Evolutionary conservation across 1,284 basidiomycete genomes (phyloP).

Genomic region (Boletus sp.): DNA sequence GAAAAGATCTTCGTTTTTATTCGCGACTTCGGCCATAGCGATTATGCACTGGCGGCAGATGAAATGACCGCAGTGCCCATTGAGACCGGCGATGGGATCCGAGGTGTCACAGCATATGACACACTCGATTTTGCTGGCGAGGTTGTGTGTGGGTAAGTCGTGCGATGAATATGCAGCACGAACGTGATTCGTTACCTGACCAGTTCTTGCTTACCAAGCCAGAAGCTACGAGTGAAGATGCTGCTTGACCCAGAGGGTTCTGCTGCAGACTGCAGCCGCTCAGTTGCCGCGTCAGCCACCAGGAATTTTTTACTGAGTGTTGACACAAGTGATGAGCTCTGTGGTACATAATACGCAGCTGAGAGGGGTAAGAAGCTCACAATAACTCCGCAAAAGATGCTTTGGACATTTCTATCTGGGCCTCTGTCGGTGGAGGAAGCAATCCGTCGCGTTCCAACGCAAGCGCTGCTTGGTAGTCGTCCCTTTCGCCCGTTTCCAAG

Average conservation of each 20-base stretch:
- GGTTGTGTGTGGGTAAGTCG: background rate
- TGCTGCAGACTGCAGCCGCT: background rate
- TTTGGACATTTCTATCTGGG: slow-evolving; percentile 17
- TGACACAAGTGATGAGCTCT: background rate
- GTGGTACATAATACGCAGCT: background rate
- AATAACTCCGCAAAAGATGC: slow-evolving; percentile 17
- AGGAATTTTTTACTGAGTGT: slow-evolving; percentile 16
- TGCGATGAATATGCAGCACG: background rate
- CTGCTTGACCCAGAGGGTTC: background rate
- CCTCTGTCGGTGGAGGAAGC: slow-evolving; percentile 19
- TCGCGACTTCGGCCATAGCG: slow-evolving; percentile 36
- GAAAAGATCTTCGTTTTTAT: slow-evolving; percentile 37
- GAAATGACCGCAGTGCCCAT: slow-evolving; percentile 37
- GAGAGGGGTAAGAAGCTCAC: slow-evolving; percentile 3
- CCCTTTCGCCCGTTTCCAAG: slow-evolving; percentile 19
- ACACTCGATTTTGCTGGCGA: slow-evolving; percentile 22
- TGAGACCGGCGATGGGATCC: slow-evolving; percentile 12
- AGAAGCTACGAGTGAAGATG: too few species aligned
- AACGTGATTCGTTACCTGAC: slow-evolving; percentile 1
- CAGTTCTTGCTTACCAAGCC: background rate
- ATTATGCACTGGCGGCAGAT: slow-evolving; percentile 38
- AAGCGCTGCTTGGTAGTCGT: slow-evolving; percentile 19
- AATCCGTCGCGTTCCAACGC: slow-evolving; percentile 10
- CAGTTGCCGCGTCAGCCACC: slow-evolving; percentile 1
- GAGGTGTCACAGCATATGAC: slow-evolving; percentile 20